Evolutionary conservation across 306 rosid genomes (phyloP), one percentile per base, ranked within the genome.

Genomic region (Dalbergia cultrata): DNA sequence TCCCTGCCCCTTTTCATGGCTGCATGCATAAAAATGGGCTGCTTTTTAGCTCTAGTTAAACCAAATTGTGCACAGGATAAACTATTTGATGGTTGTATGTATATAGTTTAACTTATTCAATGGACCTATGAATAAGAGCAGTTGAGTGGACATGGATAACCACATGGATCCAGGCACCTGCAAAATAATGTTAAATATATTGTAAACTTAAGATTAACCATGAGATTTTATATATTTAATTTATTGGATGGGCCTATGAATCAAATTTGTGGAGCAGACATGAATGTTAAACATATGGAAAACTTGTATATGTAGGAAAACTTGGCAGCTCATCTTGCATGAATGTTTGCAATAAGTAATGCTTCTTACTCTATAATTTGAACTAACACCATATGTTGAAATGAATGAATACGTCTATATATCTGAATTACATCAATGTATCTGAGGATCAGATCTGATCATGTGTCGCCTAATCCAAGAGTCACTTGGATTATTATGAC

Each of bases 401-500:
- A 17, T 63, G 50, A 70, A 70, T 75, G 35, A 22, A 47, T 26
- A 31, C 26, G 19, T 17, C 47, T 63, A 12, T 79, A 22, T 58
- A 22, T 75, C 11, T 57, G 73, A 34, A 75, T 45, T 74, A 9
- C 64, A 54, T 69, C 35, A 14, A 41, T 56, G 52, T 67, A 63
- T 74, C 74, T 49, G 39, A 22, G 60, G 35, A 53, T 75, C 47
- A 56, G 44, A 71, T 72, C 70, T 60, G 64, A 21, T 19, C 34
- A 18, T 57, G 31, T 68, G 65, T 72, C 64, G 33, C 72, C n/a
- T 73, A 65, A 43, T 70, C 60, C 49, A 58, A 18, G 45, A 57
- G 54, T 33, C 34, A 80, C 52, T 50, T 85, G 50, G 54, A 54
- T 72, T 64, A 52, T 75, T 21, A 18, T 19, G 79, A 45, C 65